These are phyloP conservation scores for Penicillium daleae DNA, from an alignment of 495 filamentous ascomycete species.

Conservation along the genomic window DNA sequence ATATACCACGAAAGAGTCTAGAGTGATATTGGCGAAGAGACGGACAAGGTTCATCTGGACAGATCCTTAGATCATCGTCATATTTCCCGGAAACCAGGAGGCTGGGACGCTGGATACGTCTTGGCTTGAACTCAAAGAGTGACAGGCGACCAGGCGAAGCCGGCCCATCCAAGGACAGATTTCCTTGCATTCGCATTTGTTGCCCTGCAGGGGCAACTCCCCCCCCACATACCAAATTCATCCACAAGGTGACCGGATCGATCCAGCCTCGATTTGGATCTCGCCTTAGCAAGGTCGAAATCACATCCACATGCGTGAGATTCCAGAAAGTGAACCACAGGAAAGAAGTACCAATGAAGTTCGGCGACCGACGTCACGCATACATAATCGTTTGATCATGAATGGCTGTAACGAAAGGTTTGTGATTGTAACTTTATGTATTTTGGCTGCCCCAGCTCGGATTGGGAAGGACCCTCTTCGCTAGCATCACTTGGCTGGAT, in stretches of 20 bases:
- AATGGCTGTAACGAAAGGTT: not conserved
- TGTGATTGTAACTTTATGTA: not conserved
- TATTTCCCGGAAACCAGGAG: constrained; percentile 22
- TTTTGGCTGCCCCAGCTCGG: not conserved
- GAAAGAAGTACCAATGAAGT: not conserved
- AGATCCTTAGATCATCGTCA: not conserved
- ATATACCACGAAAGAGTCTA: not conserved
- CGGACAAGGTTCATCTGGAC: constrained; percentile 8
- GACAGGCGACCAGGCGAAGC: constrained; percentile 15
- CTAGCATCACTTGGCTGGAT: not conserved
- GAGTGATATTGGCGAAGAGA: not conserved
- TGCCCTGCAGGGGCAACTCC: constrained; percentile 11
- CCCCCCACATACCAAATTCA: constrained; percentile 22
- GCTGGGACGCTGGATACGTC: constrained; percentile 15
- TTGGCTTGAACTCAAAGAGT: constrained; percentile 13
- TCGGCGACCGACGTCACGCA: not conserved
- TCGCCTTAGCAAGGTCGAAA: constrained; percentile 8
- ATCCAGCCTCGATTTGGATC: constrained; percentile 20
- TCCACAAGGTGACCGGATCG: constrained; percentile 2
- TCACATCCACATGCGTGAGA: not conserved
- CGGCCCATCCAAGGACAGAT: not conserved
- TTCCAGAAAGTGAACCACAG: not conserved
- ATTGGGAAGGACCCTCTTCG: constrained; percentile 3
- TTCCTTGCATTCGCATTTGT: constrained; percentile 16
- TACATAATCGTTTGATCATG: not conserved